phyloP scores from a whole-genome alignment of 1,139 yeast genomes.

The Geotrichum europaeum region DNA sequence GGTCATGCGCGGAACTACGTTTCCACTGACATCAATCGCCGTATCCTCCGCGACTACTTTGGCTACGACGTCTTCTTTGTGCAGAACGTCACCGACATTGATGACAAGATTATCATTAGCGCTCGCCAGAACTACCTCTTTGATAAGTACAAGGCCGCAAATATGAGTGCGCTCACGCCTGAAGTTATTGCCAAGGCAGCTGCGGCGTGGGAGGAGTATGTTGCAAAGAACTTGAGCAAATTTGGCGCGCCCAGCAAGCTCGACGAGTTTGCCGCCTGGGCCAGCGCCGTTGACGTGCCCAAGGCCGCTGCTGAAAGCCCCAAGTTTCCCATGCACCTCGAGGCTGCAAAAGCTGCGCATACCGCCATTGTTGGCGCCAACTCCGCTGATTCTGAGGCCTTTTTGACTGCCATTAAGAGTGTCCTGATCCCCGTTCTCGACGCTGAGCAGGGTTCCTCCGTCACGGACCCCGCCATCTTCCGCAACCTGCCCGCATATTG shows the following conservation, averaged over 20 bases:
- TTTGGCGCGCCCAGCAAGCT: constrained; percentile 25
- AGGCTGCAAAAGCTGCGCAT: constrained; percentile 56
- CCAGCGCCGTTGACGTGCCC: constrained; percentile 40
- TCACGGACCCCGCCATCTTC: constrained; percentile 81
- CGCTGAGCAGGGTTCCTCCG: constrained; percentile 60
- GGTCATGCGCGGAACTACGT: constrained; percentile 99
- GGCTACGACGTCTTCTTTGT: constrained; percentile 82
- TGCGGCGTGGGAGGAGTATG: constrained; percentile 46
- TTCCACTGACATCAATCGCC: constrained; percentile 84
- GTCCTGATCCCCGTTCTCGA: constrained; percentile 73
- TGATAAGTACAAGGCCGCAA: constrained; percentile 45
- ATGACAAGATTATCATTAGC: constrained; percentile 89
- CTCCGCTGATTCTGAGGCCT: constrained; percentile 35
- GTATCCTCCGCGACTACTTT: constrained; percentile 82
- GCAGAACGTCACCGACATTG: constrained; percentile 96
- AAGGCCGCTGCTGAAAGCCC: constrained; percentile 55
- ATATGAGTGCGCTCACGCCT: constrained; percentile 31
- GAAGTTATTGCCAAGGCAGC: constrained; percentile 40
- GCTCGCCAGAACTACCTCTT: constrained; percentile 87
- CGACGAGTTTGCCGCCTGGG: constrained; percentile 50
- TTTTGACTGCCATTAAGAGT: constrained; percentile 54
- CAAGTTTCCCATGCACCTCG: constrained; percentile 77
- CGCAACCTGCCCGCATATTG: constrained; percentile 78
- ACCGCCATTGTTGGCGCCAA: constrained; percentile 29
- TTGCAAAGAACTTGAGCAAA: constrained; percentile 52